Percentiles rank a stretch among this genome's conserved stretches.
Evolutionary conservation across 805 yeast species (phyloP).

Genomic region (Cyberlindnera amylophila): DNA sequence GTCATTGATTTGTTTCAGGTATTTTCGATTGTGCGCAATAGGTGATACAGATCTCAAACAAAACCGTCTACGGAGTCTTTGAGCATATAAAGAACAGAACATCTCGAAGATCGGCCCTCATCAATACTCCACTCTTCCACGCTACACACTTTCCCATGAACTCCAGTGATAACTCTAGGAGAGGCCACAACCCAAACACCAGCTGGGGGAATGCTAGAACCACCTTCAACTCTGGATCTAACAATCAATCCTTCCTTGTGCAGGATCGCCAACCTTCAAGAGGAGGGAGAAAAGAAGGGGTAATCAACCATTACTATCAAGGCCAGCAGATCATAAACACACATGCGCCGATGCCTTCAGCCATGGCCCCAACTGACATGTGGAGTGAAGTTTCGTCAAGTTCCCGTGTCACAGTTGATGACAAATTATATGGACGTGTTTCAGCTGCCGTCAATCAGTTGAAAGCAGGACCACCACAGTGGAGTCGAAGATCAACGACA

Average conservation of each 20-base stretch:
- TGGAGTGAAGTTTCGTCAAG: constrained; percentile 14
- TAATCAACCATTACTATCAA: no score
- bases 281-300: neutral
- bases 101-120: neutral
- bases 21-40: neutral
- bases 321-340: no score
- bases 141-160: neutral
- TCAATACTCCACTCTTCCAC: neutral
- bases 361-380: constrained; percentile 5
- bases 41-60: neutral
- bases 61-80: neutral
- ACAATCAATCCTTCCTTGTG: neutral
- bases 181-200: neutral
- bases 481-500: constrained; percentile 1
- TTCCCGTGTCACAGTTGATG: constrained; percentile 10
- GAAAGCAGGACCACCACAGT: constrained; percentile 7
- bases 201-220: neutral
- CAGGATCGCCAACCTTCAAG: neutral
- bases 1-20: constrained; percentile 1
- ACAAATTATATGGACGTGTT: neutral
- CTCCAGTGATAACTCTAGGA: neutral
- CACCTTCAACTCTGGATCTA: neutral
- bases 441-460: constrained; percentile 2
- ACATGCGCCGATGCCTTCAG: neutral
- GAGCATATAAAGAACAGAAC: neutral